Percentiles rank a stretch among this genome's conserved stretches.
Evolutionary conservation across 2,329 filamentous ascomycete species (phyloP).

Genomic region (Colletotrichum horii): DNA sequence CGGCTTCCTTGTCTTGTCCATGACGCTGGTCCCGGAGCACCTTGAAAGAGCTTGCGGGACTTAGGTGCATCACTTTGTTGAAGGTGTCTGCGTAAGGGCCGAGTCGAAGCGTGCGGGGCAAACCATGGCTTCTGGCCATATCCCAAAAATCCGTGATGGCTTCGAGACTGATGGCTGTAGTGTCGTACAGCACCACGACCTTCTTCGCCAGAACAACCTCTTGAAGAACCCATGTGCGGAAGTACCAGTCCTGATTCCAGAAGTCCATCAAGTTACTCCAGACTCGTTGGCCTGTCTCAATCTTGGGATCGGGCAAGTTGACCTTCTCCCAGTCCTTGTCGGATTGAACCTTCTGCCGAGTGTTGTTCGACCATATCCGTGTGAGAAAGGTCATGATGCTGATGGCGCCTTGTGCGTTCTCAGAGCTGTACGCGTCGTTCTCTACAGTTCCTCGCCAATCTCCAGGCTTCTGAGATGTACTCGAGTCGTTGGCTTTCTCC

Average conservation of each 20-base stretch:
- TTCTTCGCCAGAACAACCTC: not conserved
- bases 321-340: not conserved
- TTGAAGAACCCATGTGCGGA: constrained; percentile 15
- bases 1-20: not conserved
- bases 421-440: not conserved
- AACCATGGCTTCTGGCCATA: not conserved
- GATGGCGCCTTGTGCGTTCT: not conserved
- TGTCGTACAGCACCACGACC: not conserved
- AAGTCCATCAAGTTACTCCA: not conserved
- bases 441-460: not conserved
- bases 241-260: constrained; percentile 11
- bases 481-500: too few relatives aligned
- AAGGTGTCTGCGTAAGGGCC: not conserved
- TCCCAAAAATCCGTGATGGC: constrained; percentile 4
- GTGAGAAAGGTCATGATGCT: constrained; percentile 13
- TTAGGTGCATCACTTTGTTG: not conserved
- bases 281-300: not conserved
- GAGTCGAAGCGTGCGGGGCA: not conserved
- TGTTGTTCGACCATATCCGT: not conserved
- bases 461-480: not conserved
- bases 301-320: not conserved
- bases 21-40: not conserved
- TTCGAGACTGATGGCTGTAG: not conserved
- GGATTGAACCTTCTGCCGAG: not conserved
- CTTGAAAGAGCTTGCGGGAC: not conserved